Conservation (phyloP, 441 rosid genomes). For the Theobroma grandiflorum region DNA sequence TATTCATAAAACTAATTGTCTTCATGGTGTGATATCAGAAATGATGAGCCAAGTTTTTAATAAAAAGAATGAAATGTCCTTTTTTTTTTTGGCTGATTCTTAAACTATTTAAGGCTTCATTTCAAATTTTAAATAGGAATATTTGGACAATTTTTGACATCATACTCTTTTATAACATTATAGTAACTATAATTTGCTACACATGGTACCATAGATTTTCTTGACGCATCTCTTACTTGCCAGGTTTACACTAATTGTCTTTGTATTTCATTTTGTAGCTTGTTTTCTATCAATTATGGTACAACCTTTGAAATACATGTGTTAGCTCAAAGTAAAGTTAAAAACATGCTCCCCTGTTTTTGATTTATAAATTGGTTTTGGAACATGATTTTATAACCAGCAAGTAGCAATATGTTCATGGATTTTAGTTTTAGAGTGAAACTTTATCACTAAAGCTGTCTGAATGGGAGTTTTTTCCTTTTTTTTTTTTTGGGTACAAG, state of each 20-base stretch:
- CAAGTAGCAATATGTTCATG: too few relatives aligned
- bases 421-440: too few relatives aligned
- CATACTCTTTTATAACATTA: background rate
- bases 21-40: background rate
- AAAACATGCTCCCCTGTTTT: background rate
- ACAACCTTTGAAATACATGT: too few relatives aligned
- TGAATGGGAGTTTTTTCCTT: too few relatives aligned
- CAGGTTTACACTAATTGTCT: background rate
- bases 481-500: background rate
- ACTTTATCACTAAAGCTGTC: too few relatives aligned
- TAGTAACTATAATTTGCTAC: background rate
- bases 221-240: background rate
- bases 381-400: background rate
- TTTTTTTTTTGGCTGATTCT: background rate
- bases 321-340: too few relatives aligned
- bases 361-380: too few relatives aligned
- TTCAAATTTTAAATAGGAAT: background rate
- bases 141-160: background rate
- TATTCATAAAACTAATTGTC: background rate
- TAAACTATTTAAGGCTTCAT: background rate
- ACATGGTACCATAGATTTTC: background rate
- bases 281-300: background rate
- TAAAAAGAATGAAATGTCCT: background rate
- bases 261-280: background rate
- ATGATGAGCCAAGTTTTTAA: background rate